Base-by-base conservation (phyloP, 331 rosid genomes). In the Dryas integrifolia region DNA sequence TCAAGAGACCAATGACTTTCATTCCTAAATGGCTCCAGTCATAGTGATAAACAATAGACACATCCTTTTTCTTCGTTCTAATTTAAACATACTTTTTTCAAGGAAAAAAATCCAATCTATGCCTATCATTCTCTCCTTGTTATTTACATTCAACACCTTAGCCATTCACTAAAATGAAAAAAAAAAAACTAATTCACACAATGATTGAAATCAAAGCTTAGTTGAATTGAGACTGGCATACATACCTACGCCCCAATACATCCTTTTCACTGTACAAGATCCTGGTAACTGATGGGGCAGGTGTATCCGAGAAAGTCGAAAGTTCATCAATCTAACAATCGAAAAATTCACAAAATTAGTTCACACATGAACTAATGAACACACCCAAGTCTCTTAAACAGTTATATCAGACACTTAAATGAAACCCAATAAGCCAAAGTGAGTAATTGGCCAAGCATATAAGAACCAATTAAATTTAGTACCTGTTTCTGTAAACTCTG, bases 221-320 rank as follows among this genome's bases (percentile, higher is more conserved):
- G 39, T 7, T 66, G 58, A 62, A 43, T 66, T 7, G 3, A 70
- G 48, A n/a, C 35, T 15, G 14, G 51, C 65, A 56, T 58, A 57
- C 57, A 38, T 73, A 83, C 97, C 92, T 84, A 72, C 98, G 95
- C 2, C 92, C 97, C 81, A 84, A 72, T n/a, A 94, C 89, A 85
- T 94, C 98, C 78, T 91, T 89, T 35, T 94, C 87, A 49, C 90
- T 84, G 79, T 81, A 94, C 79, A 94, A 86, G 72, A 91, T 76
- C 84, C 98, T 85, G 56, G 98, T 89, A 5, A 94, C 98, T 73
- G 98, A 91, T 43, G 98, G 98, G 72, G 92, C 84, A 69, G 96
- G 90, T 47, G 96, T 77, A 70, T 91, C 95, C 67, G 98, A 94
- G 70, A 88, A 87, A 35, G 86, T 78, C 7, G 97, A 80, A 47